Evolutionary conservation across 2,329 filamentous ascomycete species (phyloP), one percentile per base, ranked within the genome.

Genomic region (Exophiala oligosperma): DNA sequence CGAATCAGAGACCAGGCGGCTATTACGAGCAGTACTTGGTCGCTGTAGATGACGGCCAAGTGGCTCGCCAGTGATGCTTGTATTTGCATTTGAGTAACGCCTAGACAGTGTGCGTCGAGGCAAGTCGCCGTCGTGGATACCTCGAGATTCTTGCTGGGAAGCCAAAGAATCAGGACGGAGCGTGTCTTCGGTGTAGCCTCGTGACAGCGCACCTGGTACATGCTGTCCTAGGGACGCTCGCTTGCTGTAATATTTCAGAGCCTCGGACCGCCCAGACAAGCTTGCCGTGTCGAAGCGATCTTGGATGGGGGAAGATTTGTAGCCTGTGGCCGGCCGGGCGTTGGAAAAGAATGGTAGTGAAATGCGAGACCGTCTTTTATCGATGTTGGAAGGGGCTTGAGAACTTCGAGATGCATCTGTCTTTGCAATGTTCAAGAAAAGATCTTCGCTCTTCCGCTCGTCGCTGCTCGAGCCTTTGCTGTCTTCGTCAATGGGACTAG

Each of bases 341-440:
- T 47, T 61, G 21, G 56, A 59, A 29, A 65, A 57, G 49, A 67
- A 64, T 17, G 65, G 64, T n/a, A 67, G 54, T 5, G 65, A 67
- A 37, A 67, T 62, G 23, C 65, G 60, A 14, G 64, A 66, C 51
- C 62, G 55, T 54, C 60, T 56, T 44, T 57, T 63, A 29, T 61
- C 59, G 14, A 54, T 44, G 29, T 61, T 55, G 3, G 38, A 46
- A 24, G 35, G 41, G 4, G 17, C 32, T 21, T 57, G 54, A 12
- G 51, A 56, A 11, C 26, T 58, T 26, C 56, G 61, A 11, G 58
- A 59, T 5, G 72, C 73, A 52, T 75, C 75, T 4, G 73, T 70
- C 61, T 73, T 72, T 9, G 76, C 76, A 57, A 79, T 78, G 59
- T 79, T 78, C 54, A 79, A 64, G 60, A 78, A 79, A 28, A 79